Evolutionary conservation across 805 yeast genomes (phyloP).

Genomic region (Lipomyces chichibuensis): DNA sequence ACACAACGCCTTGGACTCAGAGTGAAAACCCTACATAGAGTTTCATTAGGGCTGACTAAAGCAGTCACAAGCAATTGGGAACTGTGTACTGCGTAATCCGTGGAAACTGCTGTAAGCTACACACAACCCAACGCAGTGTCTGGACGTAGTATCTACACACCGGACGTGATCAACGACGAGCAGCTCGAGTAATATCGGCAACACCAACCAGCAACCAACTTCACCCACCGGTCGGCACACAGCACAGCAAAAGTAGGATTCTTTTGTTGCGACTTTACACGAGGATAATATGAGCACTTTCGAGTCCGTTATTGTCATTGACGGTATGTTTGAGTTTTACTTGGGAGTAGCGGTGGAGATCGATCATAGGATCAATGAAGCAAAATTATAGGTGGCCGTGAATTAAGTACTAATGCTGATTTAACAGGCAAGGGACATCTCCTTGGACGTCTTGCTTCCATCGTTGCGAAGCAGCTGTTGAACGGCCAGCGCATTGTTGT

Average conservation of each 20-base stretch:
- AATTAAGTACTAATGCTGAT: background rate
- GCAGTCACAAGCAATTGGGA: background rate
- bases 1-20: background rate
- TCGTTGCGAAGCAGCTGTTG: constrained; percentile 96
- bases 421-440: constrained; percentile 83
- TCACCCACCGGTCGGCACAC: constrained; percentile 2
- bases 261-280: constrained; percentile 1
- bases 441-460: constrained; percentile 99
- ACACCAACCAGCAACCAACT: constrained; percentile 4
- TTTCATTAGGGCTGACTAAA: background rate
- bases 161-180: background rate
- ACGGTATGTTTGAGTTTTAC: constrained; percentile 30
- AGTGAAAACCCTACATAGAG: background rate
- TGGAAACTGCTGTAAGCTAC: no score
- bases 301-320: constrained; percentile 36
- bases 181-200: background rate
- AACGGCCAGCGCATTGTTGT: constrained; percentile 97
- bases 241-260: background rate
- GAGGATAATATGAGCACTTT: constrained; percentile 28
- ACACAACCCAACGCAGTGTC: background rate
- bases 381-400: background rate
- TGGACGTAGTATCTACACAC: background rate
- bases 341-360: background rate
- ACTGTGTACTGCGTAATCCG: background rate
- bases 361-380: background rate